Percentiles rank a stretch among this genome's conserved stretches.
Conservation (phyloP, 345 rosid species). For the Brassica cretica region DNA sequence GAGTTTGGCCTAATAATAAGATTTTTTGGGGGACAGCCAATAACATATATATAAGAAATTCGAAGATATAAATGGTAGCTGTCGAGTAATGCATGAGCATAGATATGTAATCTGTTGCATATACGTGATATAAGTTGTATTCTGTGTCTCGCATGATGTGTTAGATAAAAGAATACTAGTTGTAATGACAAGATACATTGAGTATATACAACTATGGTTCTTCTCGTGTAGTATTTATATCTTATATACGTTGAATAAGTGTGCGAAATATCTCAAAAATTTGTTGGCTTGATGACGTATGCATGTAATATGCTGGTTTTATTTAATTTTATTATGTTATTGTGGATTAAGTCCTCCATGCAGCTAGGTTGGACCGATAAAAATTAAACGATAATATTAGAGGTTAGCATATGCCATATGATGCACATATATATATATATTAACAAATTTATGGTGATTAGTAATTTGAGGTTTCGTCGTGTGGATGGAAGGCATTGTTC, state of each 20-base stretch:
- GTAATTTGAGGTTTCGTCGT: neutral
- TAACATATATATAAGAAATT: neutral
- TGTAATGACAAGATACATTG: slow-evolving; percentile 18
- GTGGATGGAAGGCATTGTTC: neutral
- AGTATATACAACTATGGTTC: slow-evolving; percentile 16
- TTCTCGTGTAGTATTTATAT: slow-evolving; percentile 14
- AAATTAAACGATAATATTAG: neutral
- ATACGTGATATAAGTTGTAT: slow-evolving; percentile 21
- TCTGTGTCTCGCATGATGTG: slow-evolving; percentile 28
- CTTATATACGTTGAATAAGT: slow-evolving; percentile 30
- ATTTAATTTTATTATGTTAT: neutral
- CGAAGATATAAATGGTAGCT: neutral
- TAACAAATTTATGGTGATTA: neutral
- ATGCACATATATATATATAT: neutral
- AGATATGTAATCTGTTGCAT: neutral
- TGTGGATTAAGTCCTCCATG: neutral
- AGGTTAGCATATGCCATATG: neutral
- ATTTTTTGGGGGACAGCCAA: neutral
- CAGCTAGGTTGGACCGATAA: neutral
- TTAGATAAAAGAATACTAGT: slow-evolving; percentile 22
- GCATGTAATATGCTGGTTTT: neutral
- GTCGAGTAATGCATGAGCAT: slow-evolving; percentile 15
- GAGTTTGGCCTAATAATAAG: neutral
- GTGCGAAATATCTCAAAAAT: slow-evolving; percentile 7
- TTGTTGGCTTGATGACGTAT: slow-evolving; percentile 31